Evolutionary conservation across 169 alveolate genomes (phyloP), one percentile per base, ranked within the genome.

Genomic region (Eimeria zaria): DNA sequence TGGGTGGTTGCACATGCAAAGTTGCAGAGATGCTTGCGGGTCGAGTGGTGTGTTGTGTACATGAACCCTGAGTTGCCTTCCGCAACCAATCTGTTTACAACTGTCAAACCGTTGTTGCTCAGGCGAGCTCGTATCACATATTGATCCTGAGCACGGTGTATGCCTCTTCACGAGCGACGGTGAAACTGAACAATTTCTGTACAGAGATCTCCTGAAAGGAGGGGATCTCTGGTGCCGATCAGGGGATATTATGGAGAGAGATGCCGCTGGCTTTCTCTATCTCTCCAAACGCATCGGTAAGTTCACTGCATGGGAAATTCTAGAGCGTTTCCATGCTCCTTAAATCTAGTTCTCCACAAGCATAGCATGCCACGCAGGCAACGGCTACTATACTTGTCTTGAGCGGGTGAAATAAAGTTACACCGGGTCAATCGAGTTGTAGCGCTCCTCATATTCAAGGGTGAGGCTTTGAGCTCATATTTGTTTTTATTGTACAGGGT

Each of bases 141-240:
- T 87, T 22, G 53, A 58, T 2, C 81, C 78, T 27, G 91, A 83
- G 33, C 93, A 62, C 67, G 71, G 71, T 44, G 0, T 87, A 20
- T 39, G 44, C 83, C 78, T 87, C 67, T 87, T 87, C 64, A 87
- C 93, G 6, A 44, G 51, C 55, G 64, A 62, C 39, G 93, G 71
- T 2, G 53, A 87, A n/a, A 87, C 78, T 24, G 93, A 87, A 9
- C 93, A 87, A 18, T 87, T 60, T 51, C 33, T 87, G 64, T 87
- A 87, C 30, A 58, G 44, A 58, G 81, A 87, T 83, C 80, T 87
- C 46, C 71, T 87, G 16, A 62, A 87, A 62, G 55, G 12, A 62
- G 80, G 80, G 36, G 93, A 87, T 36, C 30, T 87, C 60, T 87
- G 93, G 93, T 87, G 93, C 44, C 93, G 93, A 11, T 87, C 93